Evolutionary conservation across 306 rosid genomes (phyloP), one percentile per base, ranked within the genome.

Genomic region (Canavalia ensiformis): DNA sequence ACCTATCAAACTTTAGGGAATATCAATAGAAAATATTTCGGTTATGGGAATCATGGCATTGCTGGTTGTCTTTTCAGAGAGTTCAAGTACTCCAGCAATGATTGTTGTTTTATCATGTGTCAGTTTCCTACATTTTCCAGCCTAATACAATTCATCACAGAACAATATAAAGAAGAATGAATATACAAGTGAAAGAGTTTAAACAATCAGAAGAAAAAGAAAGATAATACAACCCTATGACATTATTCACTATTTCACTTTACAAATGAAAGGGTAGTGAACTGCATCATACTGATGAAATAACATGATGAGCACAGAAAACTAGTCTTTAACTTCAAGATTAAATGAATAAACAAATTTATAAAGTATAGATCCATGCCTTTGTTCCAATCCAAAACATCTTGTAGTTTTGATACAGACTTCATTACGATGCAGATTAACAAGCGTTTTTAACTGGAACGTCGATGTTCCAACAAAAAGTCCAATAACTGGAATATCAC

Each of bases 111-210:
- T 98, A 81, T 91, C 92, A 81, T 90, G 99, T 6, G 99, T 90
- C 86, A 95, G 79, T 81, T 95, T 98, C 52, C 99, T 98, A 57
- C 99, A 98, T 87, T 95, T 95, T 76, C 99, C 99, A 82, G 99
- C 99, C 99, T 95, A 75, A 69, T 55, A 57, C 83, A 82, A 66
- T 77, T 71, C 76, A 86, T 10, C 65, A 64, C 51, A 30, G 66
- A 13, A 7, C 12, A 34, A 30, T 59, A 50, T 18, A 25, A 12
- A 66, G 68, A 42, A 77, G 12, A 85, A 49, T 93, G 25, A 18
- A 18, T 18, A 18, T 18, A 18, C 25, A 18, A 18, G 25, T 18
- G 25, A 18, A 18, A 18, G 25, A 18, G 25, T 18, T 18, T 18
- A 18, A 18, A 18, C 25, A 18, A 18, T 18, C 25, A 18, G 25